These are phyloP conservation scores for Stromatinia cepivora DNA, from an alignment of 2,329 filamentous ascomycete species.

Conservation along the genomic window DNA sequence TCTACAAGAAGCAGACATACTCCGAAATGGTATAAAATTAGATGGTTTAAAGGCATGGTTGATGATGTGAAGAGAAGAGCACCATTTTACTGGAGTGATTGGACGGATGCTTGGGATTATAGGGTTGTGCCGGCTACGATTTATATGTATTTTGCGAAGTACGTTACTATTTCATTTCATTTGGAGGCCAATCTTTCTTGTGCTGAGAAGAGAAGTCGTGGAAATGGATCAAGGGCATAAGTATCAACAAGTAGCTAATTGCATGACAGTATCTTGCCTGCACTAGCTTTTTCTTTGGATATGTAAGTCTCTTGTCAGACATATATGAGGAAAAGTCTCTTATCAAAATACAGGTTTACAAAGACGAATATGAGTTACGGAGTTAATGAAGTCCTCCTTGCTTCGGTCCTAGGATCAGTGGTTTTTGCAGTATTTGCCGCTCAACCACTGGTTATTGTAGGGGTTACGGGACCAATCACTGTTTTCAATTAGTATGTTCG, in stretches of 20 bases:
- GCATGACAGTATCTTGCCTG: conserved; percentile 71
- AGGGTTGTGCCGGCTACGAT: conserved; percentile 82
- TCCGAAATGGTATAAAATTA: conserved; percentile 69
- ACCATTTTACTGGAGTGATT: conserved; percentile 81
- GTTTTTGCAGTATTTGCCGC: conserved; percentile 79
- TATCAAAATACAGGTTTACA: conserved; percentile 56
- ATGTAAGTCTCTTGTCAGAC: conserved; percentile 53
- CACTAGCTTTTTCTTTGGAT: conserved; percentile 84
- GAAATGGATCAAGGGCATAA: not conserved
- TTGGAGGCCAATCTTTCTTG: not conserved
- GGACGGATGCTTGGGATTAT: conserved; percentile 87
- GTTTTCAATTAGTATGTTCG: conserved; percentile 78
- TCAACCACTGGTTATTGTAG: conserved; percentile 87
- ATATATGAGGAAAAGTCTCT: not conserved
- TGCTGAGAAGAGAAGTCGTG: not conserved
- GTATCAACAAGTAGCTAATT: not conserved
- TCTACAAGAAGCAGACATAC: conserved; percentile 30
- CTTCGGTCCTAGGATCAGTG: conserved; percentile 78
- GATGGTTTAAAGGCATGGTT: conserved; percentile 75
- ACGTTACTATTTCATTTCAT: conserved; percentile 31
- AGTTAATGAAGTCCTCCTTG: conserved; percentile 86
- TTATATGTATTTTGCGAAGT: conserved; percentile 97
- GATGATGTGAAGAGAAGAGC: conserved; percentile 73
- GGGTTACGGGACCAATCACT: conserved; percentile 87
- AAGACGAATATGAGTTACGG: conserved; percentile 83